Conservation (phyloP, 1,284 basidiomycete species). For the Ganoderma sinense region DNA sequence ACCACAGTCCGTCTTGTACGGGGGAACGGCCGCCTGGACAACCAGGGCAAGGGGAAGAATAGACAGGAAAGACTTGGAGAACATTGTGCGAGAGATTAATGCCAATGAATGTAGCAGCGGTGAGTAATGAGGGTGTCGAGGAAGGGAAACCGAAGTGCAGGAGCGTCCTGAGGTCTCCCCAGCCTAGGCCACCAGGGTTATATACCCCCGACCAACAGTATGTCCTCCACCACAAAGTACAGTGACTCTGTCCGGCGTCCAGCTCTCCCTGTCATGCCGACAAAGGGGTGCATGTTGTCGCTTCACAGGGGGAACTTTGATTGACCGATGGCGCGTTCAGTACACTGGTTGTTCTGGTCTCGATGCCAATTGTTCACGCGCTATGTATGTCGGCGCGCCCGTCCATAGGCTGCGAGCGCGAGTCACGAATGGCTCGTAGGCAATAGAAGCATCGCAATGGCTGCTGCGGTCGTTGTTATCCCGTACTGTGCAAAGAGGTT, state of each 20-base stretch:
- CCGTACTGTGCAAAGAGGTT: neutral
- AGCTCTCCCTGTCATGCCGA: neutral
- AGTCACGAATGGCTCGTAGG: slow-evolving; percentile 2
- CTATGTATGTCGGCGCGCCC: neutral
- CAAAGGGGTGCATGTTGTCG: neutral
- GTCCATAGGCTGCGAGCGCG: neutral
- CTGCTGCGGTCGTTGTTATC: neutral
- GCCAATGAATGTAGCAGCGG: slow-evolving; percentile 5
- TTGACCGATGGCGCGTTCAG: neutral
- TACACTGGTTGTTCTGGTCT: slow-evolving; percentile 5
- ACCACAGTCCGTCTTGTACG: slow-evolving; percentile 28
- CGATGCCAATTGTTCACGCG: slow-evolving; percentile 9
- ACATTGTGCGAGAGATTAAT: slow-evolving; percentile 13
- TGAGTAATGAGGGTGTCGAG: neutral
- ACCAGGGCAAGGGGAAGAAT: slow-evolving; percentile 19
- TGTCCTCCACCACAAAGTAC: neutral
- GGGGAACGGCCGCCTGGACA: slow-evolving; percentile 17
- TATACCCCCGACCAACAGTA: neutral
- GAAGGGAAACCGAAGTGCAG: slow-evolving; percentile 4
- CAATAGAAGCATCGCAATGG: neutral
- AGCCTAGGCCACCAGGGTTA: neutral
- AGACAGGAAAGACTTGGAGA: slow-evolving; percentile 17
- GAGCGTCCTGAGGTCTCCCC: slow-evolving; percentile 9
- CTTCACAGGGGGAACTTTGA: neutral
- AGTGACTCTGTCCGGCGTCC: neutral